A percentile compares a stretch with the other conserved stretches of the same genome.
These are phyloP conservation scores for Botrytis paeoniae DNA, from an alignment of 2,329 filamentous ascomycete species.

Conservation along the genomic window DNA sequence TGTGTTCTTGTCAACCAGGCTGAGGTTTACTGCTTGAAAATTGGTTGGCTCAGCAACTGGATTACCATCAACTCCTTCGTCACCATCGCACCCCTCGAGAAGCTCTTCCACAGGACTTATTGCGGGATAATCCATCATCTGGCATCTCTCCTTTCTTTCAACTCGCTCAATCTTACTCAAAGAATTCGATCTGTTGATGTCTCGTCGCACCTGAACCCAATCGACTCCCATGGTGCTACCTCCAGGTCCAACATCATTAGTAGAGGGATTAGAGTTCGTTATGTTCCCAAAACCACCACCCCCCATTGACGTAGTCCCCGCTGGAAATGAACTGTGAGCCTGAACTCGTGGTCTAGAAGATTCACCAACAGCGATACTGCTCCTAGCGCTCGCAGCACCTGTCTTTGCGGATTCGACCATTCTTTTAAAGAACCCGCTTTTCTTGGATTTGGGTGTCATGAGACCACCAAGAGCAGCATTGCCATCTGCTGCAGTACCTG, in stretches of 20 bases:
- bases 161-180: slow-evolving; percentile 82
- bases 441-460: slow-evolving; percentile 70
- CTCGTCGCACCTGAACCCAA: slow-evolving; percentile 96
- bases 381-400: slow-evolving; percentile 83
- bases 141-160: slow-evolving; percentile 83
- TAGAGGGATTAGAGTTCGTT: slow-evolving; percentile 49
- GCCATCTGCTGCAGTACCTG: slow-evolving; percentile 55
- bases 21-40: slow-evolving; percentile 75
- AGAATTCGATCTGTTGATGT: slow-evolving; percentile 93
- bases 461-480: slow-evolving; percentile 75
- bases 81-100: slow-evolving; percentile 79
- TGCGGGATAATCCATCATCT: slow-evolving; percentile 89
- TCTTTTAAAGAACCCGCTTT: slow-evolving; percentile 90
- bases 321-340: slow-evolving; percentile 28
- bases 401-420: slow-evolving; percentile 94
- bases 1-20: slow-evolving; percentile 91
- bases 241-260: slow-evolving; percentile 68
- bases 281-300: slow-evolving; percentile 46
- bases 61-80: slow-evolving; percentile 82
- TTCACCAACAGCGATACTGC: slow-evolving; percentile 70
- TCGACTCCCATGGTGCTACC: slow-evolving; percentile 56
- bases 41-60: slow-evolving; percentile 80
- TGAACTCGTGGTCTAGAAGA: slow-evolving; percentile 40
- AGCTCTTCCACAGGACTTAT: slow-evolving; percentile 88
- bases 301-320: slow-evolving; percentile 47